Base-by-base conservation (phyloP, 2,329 filamentous ascomycete species). In the Fusarium devonianum region DNA sequence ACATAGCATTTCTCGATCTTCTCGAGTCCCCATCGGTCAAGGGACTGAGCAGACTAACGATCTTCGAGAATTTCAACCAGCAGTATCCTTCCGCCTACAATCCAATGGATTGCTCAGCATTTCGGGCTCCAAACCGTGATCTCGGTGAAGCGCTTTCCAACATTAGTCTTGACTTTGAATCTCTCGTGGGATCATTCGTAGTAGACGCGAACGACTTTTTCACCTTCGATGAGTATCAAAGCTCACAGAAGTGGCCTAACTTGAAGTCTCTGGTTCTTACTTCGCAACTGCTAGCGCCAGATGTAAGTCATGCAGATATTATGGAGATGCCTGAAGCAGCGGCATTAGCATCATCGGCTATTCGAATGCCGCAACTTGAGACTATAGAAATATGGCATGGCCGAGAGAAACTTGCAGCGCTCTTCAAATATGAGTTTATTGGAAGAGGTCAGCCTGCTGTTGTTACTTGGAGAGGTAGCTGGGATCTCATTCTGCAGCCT, bases 341-440 rank as follows among this genome's bases (percentile, higher is more conserved):
- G 0, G 67, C 64, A 10, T 50, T 37, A n/a, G 64, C n/a, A n/a
- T n/a, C n/a, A n/a, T n/a, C 58, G 5, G 60, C 56, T 8, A 34
- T 30, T 7, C 62, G 54, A 29, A 72, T 71, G 68, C 65, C 68
- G 13, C 55, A 55, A n/a, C 60, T 69, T 17, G 22, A 64, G 39
- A 66, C 52, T 22, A 63, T 71, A 64, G 66, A 71, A 36, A 58
- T 71, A 32, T 72, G 67, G 69, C 70, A 71, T 45, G 67, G 67
- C 11, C 36, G 46, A 49, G 17, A 39, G 30, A 56, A 57, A 2
- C 9, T 65, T 36, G 63, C 61, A 3, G 53, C 54, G 43, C 53
- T 68, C 17, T 68, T 67, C 10, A 49, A 52, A 18, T 67, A 60
- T 43, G 38, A 58, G 21, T 3, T 17, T 12, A 42, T 12, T 18